These are phyloP conservation scores for Neofusicoccum umdonicola DNA, from an alignment of 2,329 filamentous ascomycete genomes.

Conservation along the genomic window DNA sequence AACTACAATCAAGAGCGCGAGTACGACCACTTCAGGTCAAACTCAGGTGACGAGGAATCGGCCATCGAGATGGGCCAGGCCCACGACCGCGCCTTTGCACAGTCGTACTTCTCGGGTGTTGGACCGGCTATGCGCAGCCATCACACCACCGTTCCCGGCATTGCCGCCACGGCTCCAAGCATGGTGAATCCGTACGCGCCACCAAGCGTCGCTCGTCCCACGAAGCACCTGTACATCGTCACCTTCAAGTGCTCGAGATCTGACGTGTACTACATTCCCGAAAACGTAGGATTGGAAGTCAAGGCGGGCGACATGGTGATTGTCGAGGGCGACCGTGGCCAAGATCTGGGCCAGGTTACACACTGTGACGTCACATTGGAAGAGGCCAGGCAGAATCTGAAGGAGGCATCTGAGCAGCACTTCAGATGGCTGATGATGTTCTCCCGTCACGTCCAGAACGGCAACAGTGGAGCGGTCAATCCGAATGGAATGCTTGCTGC, in stretches of 20 bases:
- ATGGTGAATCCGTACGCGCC: constrained; percentile 34
- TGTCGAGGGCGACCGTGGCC: constrained; percentile 93
- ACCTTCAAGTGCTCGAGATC: constrained; percentile 95
- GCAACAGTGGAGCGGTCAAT: constrained; percentile 37
- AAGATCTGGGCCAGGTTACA: constrained; percentile 89
- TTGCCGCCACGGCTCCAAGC: constrained; percentile 7
- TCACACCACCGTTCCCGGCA: constrained; percentile 32
- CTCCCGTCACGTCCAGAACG: constrained; percentile 54
- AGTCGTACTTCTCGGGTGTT: constrained; percentile 38
- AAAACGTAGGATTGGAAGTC: constrained; percentile 87
- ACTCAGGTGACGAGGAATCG: constrained; percentile 16
- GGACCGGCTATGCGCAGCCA: constrained; percentile 36
- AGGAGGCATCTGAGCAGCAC: constrained; percentile 90
- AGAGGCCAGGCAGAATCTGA: constrained; percentile 82
- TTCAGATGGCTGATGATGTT: constrained; percentile 99
- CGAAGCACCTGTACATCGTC: constrained; percentile 70
- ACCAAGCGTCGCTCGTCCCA: constrained; percentile 31
- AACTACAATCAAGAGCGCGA: constrained; percentile 12
- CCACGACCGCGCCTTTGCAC: constrained; percentile 20
- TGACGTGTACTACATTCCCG: constrained; percentile 95
- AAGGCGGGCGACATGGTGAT: constrained; percentile 93
- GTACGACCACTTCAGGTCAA: constrained; percentile 16
- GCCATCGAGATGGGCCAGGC: constrained; percentile 17
- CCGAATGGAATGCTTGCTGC: constrained; percentile 63
- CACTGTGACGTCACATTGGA: constrained; percentile 85